Base-by-base conservation (phyloP, 352 stramenopile genomes). In the Phytopythium aichiense region DNA sequence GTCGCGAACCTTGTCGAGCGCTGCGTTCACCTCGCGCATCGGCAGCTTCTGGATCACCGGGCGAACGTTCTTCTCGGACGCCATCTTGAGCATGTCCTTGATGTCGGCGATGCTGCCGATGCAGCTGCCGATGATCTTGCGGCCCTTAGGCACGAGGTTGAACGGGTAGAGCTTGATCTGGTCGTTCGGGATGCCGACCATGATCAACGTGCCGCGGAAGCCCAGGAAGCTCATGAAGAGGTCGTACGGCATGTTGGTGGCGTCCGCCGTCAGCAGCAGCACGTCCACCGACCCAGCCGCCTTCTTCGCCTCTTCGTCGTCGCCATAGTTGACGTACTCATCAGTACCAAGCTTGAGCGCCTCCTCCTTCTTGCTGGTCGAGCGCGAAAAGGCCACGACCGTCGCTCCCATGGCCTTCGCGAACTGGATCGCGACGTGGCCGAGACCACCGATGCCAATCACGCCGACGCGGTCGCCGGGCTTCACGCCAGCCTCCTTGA, bases 11-110 rank as follows among this genome's bases (percentile, higher is more conserved):
- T 73, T 74, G 28, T 71, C 25, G 13, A 80, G 30, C 0, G 71
- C 71, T 23, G 77, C 60, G 59, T 84, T 76, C 22, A 68, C 67
- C 58, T 85, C 66, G 6, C 9, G n/a, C 73, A 84, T 80, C 1
- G 75, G 69, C 51, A 84, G 42, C 46, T 71, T 78, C 58, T 85
- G 60, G 42, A 85, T 79, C 20, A 81, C 60, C 4, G 76, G 64
- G 13, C 67, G 66, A 16, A 93, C 79, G n/a, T 89, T 73, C 62
- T 89, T 74, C 48, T 75, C 65, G 28, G 66, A 73, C 31, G 82
- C 94, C 50, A 94, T 81, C 35, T 89, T 68, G 2, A 96, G 69
- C 81, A 96, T 92, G 30, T 88, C 77, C 67, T 94, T 80, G 20
- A 83, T 90, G 48, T 89, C 77, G 12, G 57, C 52, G 43, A 91